A percentile compares a stretch with the other conserved stretches of the same genome.
phyloP scores from a whole-genome alignment of 2,329 filamentous ascomycete species.

The Claviceps spartinae region DNA sequence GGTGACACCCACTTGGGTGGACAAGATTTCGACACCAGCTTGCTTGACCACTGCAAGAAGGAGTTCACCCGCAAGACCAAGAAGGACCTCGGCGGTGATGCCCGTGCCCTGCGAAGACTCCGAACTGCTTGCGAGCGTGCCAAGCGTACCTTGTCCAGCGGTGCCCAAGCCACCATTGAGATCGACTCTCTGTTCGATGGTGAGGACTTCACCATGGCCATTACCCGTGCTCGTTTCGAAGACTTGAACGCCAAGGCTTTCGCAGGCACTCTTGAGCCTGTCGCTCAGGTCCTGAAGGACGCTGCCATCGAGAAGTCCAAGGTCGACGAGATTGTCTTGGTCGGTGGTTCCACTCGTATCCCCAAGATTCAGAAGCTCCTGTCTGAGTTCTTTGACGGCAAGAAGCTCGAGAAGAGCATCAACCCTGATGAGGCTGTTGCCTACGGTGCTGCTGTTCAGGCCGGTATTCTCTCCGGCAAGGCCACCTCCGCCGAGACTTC shows the following conservation, averaged over 20 bases:
- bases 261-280: slow-evolving; percentile 83
- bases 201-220: slow-evolving; percentile 92
- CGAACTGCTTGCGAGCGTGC: slow-evolving; percentile 98
- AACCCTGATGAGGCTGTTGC: slow-evolving; percentile 99
- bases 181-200: slow-evolving; percentile 98
- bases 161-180: slow-evolving; percentile 93
- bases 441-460: slow-evolving; percentile 96
- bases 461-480: slow-evolving; percentile 97
- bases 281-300: slow-evolving; percentile 94
- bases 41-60: slow-evolving; percentile 93
- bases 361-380: slow-evolving; percentile 98
- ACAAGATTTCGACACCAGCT: slow-evolving; percentile 91
- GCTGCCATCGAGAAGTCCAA: slow-evolving; percentile 73
- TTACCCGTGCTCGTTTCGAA: slow-evolving; percentile 98
- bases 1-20: slow-evolving; percentile 96
- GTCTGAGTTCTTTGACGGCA: slow-evolving; percentile 97
- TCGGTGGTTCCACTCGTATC: slow-evolving; percentile 98
- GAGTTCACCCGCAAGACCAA: slow-evolving; percentile 69
- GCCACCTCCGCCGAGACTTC: slow-evolving; percentile 88
- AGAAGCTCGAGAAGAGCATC: slow-evolving; percentile 99
- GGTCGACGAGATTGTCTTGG: slow-evolving; percentile 97
- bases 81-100: slow-evolving; percentile 67
- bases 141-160: slow-evolving; percentile 96
- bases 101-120: slow-evolving; percentile 89
- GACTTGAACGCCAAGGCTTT: slow-evolving; percentile 96